Evolutionary conservation across 345 rosid species (phyloP), one percentile per base, ranked within the genome.

Genomic region (Geranium brycei): DNA sequence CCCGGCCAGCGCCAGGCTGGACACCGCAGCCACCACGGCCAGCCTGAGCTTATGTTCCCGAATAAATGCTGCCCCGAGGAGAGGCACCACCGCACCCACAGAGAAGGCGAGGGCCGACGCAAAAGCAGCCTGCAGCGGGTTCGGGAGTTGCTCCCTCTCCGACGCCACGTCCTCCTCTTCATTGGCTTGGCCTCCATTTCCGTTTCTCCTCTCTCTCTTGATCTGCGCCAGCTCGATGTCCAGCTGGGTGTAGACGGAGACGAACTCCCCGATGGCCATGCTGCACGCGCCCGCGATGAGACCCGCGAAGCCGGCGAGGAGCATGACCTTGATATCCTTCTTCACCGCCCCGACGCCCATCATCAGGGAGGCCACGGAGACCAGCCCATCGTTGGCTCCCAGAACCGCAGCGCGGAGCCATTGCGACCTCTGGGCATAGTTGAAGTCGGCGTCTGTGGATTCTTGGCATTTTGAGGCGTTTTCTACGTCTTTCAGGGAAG

Each of bases 71-170:
- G 91, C 86, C 2, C 80, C 78, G 17, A 85, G 58, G 14, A 85
- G 63, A 2, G 95, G 91, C 31, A 85, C 66, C 58, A 78, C 71
- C 28, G 85, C 95, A 0, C 95, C 91, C 4, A 77, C 76, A 12
- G 88, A 69, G 72, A 87, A 87, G 1, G 95, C 91, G 14, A 83
- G 79, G 1, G 88, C 87, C 0, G 95, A 87, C 28, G 91, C 91
- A 2, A 79, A 51, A 4, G 91, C 91, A 32, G 95, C 95, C 69
- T 83, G 91, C 60, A 69, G 71, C 4, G 95, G 95, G 62, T 79
- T 85, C 6, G 95, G 88, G 58, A 83, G 56, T 35, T 69, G 57
- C 62, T 78, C 86, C 56, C 66, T 62, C 17, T 70, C 76, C 4
- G 32, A 68, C n/a, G 28, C 28, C 28, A 0, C 28, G 28, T 30